phyloP scores from a whole-genome alignment of 768 basidiomycete genomes.

The Fomitopsis serialis region DNA sequence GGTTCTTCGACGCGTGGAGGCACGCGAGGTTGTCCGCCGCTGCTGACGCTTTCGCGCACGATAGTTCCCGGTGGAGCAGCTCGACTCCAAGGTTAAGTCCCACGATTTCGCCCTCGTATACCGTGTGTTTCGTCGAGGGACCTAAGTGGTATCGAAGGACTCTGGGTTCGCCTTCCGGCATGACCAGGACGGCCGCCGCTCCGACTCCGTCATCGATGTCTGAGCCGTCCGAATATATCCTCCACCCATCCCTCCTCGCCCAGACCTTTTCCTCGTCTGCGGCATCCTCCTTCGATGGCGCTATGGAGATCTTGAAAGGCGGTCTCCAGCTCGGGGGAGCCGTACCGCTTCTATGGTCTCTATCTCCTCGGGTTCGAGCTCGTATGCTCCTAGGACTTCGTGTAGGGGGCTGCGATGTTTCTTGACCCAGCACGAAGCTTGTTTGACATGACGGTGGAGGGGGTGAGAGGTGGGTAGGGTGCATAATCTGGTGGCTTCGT shows the following conservation, averaged over 20 bases:
- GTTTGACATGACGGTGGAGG: slow-evolving; percentile 3
- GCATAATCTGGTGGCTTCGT: slow-evolving; percentile 10
- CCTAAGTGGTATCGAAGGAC: too few relatives aligned
- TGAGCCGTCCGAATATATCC: slow-evolving; percentile 26
- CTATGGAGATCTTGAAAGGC: neutral
- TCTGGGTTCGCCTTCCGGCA: too few relatives aligned
- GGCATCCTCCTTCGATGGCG: too few relatives aligned
- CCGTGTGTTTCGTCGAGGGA: too few relatives aligned
- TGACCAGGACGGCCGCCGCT: too few relatives aligned
- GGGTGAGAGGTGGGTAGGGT: slow-evolving; percentile 19
- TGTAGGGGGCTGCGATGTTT: slow-evolving; percentile 19
- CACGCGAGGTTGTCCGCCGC: slow-evolving; percentile 8
- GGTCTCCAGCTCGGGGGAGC: slow-evolving; percentile 12
- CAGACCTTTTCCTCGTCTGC: slow-evolving; percentile 1
- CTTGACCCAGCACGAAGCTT: slow-evolving; percentile 9
- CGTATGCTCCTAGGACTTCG: slow-evolving; percentile 12
- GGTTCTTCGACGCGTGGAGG: neutral
- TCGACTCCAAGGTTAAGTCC: too few relatives aligned
- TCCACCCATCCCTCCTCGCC: neutral
- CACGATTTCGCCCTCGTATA: too few relatives aligned
- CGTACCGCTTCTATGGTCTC: slow-evolving; percentile 13
- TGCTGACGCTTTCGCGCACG: slow-evolving; percentile 3
- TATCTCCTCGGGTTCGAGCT: slow-evolving; percentile 5
- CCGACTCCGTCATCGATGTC: slow-evolving; percentile 27
- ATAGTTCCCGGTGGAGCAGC: too few relatives aligned